Conservation (phyloP, 257 asterid species). For the Fraxinus cuspidata region DNA sequence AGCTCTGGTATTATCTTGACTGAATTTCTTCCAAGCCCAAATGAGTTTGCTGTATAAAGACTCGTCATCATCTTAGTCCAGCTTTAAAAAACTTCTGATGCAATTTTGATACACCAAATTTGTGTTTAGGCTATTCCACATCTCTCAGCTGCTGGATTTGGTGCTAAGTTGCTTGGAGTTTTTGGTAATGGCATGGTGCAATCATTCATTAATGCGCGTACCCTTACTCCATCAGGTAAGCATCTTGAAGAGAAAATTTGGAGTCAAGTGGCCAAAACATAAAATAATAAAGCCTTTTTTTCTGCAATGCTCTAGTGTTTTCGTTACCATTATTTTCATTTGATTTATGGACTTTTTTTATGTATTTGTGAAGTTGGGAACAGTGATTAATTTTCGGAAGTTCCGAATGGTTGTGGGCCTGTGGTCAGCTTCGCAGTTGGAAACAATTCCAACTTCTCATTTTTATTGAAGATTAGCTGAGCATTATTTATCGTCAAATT, state of each 20-base stretch:
- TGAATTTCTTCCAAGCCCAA: slow-evolving; percentile 14
- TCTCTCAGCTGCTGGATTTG: slow-evolving; percentile 98
- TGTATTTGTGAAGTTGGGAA: slow-evolving; percentile 10
- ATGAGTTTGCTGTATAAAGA: slow-evolving; percentile 4
- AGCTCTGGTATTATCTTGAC: background rate
- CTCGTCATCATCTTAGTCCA: slow-evolving; percentile 7
- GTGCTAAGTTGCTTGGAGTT: slow-evolving; percentile 95
- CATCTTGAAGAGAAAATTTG: slow-evolving; percentile 24
- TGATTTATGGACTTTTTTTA: slow-evolving; percentile 7
- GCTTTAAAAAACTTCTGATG: background rate
- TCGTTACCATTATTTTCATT: background rate
- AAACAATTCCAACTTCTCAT: background rate
- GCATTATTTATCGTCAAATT: slow-evolving; percentile 19
- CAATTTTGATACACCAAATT: slow-evolving; percentile 5
- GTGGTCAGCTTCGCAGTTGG: slow-evolving; percentile 1
- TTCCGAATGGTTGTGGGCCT: background rate
- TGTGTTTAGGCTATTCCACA: slow-evolving; percentile 76
- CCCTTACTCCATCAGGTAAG: slow-evolving; percentile 79
- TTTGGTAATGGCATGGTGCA: slow-evolving; percentile 99
- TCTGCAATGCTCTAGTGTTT: background rate
- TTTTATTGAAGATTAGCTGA: slow-evolving; percentile 12
- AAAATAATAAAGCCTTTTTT: slow-evolving; percentile 12
- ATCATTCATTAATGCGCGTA: slow-evolving; percentile 86
- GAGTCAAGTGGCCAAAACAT: slow-evolving; percentile 15
- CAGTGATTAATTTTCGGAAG: slow-evolving; percentile 12